phyloP scores from a whole-genome alignment of 1,284 basidiomycete species.

The Cryptococcus wingfieldii region DNA sequence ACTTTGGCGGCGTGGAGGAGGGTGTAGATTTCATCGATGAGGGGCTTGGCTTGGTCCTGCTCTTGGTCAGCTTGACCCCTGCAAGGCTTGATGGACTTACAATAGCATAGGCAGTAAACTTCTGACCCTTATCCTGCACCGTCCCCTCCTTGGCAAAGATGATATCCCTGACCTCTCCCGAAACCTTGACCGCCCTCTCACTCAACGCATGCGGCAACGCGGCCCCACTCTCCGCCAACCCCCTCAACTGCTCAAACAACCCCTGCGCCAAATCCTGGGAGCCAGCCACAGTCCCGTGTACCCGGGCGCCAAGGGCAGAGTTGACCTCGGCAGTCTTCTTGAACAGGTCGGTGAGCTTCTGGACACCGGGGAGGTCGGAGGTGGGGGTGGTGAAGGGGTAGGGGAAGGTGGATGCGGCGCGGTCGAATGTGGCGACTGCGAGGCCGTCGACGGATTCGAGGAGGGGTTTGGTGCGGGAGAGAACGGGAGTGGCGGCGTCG shows the following conservation, averaged over 20 bases:
- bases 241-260: conserved; percentile 42
- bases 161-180: conserved; percentile 43
- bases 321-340: conserved; percentile 43
- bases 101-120: conserved; percentile 45
- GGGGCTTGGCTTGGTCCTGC: conserved; percentile 46
- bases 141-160: conserved; percentile 44
- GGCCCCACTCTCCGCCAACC: conserved; percentile 41
- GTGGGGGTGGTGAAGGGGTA: conserved; percentile 50
- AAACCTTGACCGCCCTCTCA: conserved; percentile 38
- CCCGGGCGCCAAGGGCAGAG: conserved; percentile 37
- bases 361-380: conserved; percentile 45
- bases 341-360: conserved; percentile 39
- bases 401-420: conserved; percentile 46
- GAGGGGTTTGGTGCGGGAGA: conserved; percentile 42
- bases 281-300: conserved; percentile 35
- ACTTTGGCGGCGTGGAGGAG: conserved; percentile 44
- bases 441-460: conserved; percentile 45
- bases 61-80: neutral
- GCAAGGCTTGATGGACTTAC: conserved; percentile 15
- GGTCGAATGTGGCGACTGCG: conserved; percentile 48
- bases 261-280: conserved; percentile 38
- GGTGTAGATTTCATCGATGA: conserved; percentile 47
- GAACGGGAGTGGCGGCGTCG: conserved; percentile 43
- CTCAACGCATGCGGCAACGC: conserved; percentile 36
- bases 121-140: conserved; percentile 47